A percentile compares a stretch with the other conserved stretches of the same genome.
Conservation (phyloP, 306 rosid genomes). For the Quercus aquifolioides region DNA sequence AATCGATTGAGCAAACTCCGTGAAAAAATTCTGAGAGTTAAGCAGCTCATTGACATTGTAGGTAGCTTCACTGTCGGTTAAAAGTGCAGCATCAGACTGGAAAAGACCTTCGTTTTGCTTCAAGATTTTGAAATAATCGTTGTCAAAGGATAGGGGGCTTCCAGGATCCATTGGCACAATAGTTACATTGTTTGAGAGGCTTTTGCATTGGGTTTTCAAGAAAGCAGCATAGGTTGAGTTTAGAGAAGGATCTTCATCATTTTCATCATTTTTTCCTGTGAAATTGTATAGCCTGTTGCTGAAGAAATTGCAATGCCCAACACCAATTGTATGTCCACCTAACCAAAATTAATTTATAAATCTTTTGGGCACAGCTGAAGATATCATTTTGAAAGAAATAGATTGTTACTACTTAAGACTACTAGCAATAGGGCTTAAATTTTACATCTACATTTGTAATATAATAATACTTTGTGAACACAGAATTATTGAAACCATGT, state of each 20-base stretch:
- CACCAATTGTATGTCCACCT: slow-evolving; percentile 63
- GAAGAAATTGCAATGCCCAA: slow-evolving; percentile 42
- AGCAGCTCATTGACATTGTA: not conserved
- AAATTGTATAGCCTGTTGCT: slow-evolving; percentile 54
- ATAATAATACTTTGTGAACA: no score
- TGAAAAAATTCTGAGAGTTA: not conserved
- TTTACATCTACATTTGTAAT: not conserved
- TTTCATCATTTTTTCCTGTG: slow-evolving; percentile 56
- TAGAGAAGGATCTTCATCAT: slow-evolving; percentile 60
- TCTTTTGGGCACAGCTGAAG: not conserved
- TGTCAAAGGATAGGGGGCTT: not conserved
- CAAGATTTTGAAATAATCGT: not conserved
- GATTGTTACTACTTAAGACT: no score
- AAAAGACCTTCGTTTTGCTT: not conserved
- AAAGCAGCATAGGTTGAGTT: slow-evolving; percentile 24
- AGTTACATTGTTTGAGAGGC: slow-evolving; percentile 11
- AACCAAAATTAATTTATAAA: not conserved
- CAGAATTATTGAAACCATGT: no score
- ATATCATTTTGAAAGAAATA: no score
- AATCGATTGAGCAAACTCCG: not conserved
- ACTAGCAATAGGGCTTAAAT: no score
- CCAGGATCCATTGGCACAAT: not conserved
- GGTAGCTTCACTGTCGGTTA: not conserved
- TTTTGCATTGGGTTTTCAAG: slow-evolving; percentile 26
- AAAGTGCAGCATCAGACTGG: slow-evolving; percentile 1